phyloP scores from a whole-genome alignment of 495 filamentous ascomycete species.

The Neurospora sp. region DNA sequence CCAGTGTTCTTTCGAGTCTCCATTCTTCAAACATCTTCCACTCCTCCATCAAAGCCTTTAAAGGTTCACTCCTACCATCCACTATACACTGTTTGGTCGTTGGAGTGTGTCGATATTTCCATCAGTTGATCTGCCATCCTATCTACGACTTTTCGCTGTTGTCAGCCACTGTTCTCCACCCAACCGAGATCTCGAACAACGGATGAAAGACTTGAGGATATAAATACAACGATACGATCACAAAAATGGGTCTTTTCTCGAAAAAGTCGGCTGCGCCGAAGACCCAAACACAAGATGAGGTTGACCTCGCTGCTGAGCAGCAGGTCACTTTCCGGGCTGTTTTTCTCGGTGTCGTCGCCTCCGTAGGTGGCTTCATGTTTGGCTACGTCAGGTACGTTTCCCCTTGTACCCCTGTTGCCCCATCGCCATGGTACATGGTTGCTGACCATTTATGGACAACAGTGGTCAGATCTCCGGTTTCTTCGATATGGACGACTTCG shows the following conservation, averaged over 20 bases:
- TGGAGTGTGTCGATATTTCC: neutral
- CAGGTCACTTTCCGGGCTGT: constrained; percentile 29
- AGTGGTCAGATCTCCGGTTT: constrained; percentile 44
- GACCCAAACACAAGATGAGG: neutral
- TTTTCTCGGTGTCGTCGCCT: constrained; percentile 36
- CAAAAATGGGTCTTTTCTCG: neutral
- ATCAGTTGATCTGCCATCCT: neutral
- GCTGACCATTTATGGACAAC: neutral
- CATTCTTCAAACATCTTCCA: neutral
- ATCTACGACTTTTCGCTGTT: neutral
- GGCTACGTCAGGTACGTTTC: constrained; percentile 55
- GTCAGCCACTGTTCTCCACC: neutral
- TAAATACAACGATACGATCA: neutral
- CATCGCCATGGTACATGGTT: neutral
- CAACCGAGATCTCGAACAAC: neutral
- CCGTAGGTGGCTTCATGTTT: constrained; percentile 75
- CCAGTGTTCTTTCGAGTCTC: neutral
- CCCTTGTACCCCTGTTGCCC: neutral
- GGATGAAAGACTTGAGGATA: neutral
- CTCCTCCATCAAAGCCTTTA: neutral
- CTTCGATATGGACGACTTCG: constrained; percentile 49
- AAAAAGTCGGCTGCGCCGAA: neutral
- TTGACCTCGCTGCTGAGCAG: constrained; percentile 9
- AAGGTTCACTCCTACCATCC: neutral
- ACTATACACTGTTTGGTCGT: neutral